Base-by-base conservation (phyloP, 345 rosid genomes). In the Eucalyptus albens region DNA sequence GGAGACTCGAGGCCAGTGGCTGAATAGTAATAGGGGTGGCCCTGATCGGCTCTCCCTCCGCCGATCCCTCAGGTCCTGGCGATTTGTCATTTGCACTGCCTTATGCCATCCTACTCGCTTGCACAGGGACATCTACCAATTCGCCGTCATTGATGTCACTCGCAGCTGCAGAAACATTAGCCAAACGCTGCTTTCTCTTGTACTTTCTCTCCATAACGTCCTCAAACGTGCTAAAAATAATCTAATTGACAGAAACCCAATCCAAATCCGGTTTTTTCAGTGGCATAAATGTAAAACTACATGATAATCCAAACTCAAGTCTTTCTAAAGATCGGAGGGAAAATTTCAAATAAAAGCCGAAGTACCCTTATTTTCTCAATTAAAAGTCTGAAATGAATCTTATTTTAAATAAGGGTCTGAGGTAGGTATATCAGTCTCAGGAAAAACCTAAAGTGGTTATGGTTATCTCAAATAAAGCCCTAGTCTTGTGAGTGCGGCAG, bases 391-490 rank as follows among this genome's bases (percentile, higher is more conserved):
- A 53, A 53, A 53, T 19, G 4, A 4, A 53, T 1, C 9, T 53
- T 53, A 53, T 53, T 53, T 53, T 53, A 53, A 19, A 53, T 53
- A 53, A 53, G 5, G 4, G 10, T 53, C 10, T 53, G 5, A 53
- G 21, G 24, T 53, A 22, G 2, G 0, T 19, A 53, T 53, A 19
- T 53, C 0, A 19, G 1, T 53, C 11, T 53, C 1, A 19, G 3
- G 10, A 53, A 53, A 53, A 53, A 7, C 2, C 9, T 53, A 53
- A 53, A 53, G 5, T 53, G 59, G 5, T 19, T 53, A 19, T 53
- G 59, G 2, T 53, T 19, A 53, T 53, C 59, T 53, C 24, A 53
- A 53, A 53, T 53, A 53, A 19, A 53, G 24, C 9, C 59, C 10
- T 53, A 53, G 24, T 4, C 24, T 53, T 53, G 59, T 0, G 10